Conservation (phyloP, 106 monocot genomes). For the Xerophyta viscosa region DNA sequence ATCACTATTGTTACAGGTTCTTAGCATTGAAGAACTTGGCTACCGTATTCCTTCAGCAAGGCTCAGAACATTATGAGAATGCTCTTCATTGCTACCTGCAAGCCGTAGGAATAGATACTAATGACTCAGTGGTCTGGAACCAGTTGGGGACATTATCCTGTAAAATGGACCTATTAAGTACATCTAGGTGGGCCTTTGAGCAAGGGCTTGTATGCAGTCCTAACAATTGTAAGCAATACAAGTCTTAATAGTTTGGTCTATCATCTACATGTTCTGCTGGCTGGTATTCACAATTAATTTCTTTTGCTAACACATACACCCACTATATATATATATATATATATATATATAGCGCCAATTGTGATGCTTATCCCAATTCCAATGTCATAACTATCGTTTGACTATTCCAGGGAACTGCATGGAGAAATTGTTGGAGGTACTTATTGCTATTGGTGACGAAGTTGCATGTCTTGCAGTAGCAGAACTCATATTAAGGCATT, state of each 20-base stretch:
- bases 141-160: constrained; percentile 88
- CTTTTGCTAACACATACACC: too few species aligned
- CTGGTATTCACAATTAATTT: too few species aligned
- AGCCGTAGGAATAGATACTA: constrained; percentile 88
- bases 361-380: not conserved
- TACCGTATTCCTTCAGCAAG: constrained; percentile 77
- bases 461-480: constrained; percentile 75
- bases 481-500: constrained; percentile 69
- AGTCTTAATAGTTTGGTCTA: not conserved
- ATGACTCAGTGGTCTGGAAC: constrained; percentile 96
- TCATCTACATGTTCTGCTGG: not conserved
- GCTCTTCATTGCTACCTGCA: constrained; percentile 95
- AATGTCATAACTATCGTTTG: not conserved
- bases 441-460: constrained; percentile 84
- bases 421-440: constrained; percentile 95
- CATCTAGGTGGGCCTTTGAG: constrained; percentile 95
- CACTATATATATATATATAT: too few species aligned
- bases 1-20: constrained; percentile 29
- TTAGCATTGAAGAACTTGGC: constrained; percentile 92
- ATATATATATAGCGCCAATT: too few species aligned
- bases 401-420: constrained; percentile 84
- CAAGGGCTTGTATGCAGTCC: constrained; percentile 94
- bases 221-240: constrained; percentile 65
- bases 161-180: constrained; percentile 81
- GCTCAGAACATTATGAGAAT: constrained; percentile 47